phyloP scores from a whole-genome alignment of 805 yeast genomes.

The Myxozyma geophila region DNA sequence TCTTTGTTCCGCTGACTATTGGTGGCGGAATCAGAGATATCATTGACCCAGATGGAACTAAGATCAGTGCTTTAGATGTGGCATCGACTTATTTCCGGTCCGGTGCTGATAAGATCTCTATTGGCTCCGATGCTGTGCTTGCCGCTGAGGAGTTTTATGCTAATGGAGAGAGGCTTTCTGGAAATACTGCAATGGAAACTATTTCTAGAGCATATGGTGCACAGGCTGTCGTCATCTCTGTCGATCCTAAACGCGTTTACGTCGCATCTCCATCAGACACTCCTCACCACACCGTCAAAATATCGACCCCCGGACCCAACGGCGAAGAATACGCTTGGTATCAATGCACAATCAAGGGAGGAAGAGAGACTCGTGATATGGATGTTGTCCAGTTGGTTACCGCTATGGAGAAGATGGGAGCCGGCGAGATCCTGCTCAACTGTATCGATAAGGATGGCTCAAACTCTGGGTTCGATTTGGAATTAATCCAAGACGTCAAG shows the following conservation, averaged over 20 bases:
- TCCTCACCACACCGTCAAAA: constrained; percentile 65
- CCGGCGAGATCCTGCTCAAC: constrained; percentile 91
- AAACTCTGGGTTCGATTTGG: constrained; percentile 90
- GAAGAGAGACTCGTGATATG: constrained; percentile 84
- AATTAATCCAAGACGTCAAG: constrained; percentile 78
- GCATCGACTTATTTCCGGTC: constrained; percentile 91
- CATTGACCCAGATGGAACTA: constrained; percentile 79
- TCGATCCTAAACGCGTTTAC: constrained; percentile 93
- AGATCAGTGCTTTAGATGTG: constrained; percentile 82
- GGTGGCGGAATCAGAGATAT: constrained; percentile 98
- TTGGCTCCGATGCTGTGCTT: constrained; percentile 94
- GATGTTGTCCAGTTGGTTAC: constrained; percentile 89
- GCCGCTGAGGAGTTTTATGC: constrained; percentile 85
- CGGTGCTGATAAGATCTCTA: constrained; percentile 97
- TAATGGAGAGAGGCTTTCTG: constrained; percentile 61
- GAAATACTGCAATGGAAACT: constrained; percentile 88
- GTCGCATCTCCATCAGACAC: constrained; percentile 65
- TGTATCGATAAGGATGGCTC: constrained; percentile 98
- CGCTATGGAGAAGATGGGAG: constrained; percentile 92
- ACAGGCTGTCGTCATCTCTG: constrained; percentile 97
- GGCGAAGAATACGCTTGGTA: constrained; percentile 91
- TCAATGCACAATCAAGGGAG: constrained; percentile 95
- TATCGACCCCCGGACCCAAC: constrained; percentile 75
- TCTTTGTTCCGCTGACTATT: constrained; percentile 95
- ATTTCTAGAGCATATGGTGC: constrained; percentile 90